Percentiles rank a stretch among this genome's conserved stretches.
Conservation (phyloP, 805 yeast genomes). For the Yamadazyma insecticola region DNA sequence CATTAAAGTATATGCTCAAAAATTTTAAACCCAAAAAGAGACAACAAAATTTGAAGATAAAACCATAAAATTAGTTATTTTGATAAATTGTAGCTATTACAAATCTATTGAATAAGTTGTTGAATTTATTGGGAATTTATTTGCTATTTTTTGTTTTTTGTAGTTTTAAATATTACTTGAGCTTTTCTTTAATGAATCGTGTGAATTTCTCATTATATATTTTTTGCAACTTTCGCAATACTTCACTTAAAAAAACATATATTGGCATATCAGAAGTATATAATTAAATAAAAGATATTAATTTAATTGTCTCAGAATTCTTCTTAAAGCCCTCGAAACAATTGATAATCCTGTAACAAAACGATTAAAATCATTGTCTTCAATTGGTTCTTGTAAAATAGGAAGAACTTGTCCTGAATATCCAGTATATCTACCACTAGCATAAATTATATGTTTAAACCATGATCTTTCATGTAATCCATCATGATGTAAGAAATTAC, state of each 20-base stretch:
- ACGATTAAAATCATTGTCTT: constrained; percentile 40
- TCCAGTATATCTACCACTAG: constrained; percentile 53
- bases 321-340: constrained; percentile 31
- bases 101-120: too few relatives aligned
- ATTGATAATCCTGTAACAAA: constrained; percentile 42
- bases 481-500: constrained; percentile 43
- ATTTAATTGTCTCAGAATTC: constrained; percentile 15
- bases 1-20: too few relatives aligned
- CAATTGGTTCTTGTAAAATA: constrained; percentile 53
- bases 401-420: constrained; percentile 52
- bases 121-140: too few relatives aligned
- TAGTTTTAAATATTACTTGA: too few relatives aligned
- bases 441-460: constrained; percentile 62
- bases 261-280: not conserved
- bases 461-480: constrained; percentile 50
- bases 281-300: not conserved
- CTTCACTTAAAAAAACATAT: not conserved
- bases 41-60: too few relatives aligned
- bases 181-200: too few relatives aligned
- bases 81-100: too few relatives aligned
- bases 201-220: too few relatives aligned
- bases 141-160: too few relatives aligned
- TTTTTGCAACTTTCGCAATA: too few relatives aligned
- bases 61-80: too few relatives aligned
- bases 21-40: too few relatives aligned